phyloP scores from a whole-genome alignment of 208 protist genomes.

The Blastocrithidia nonstop region DNA sequence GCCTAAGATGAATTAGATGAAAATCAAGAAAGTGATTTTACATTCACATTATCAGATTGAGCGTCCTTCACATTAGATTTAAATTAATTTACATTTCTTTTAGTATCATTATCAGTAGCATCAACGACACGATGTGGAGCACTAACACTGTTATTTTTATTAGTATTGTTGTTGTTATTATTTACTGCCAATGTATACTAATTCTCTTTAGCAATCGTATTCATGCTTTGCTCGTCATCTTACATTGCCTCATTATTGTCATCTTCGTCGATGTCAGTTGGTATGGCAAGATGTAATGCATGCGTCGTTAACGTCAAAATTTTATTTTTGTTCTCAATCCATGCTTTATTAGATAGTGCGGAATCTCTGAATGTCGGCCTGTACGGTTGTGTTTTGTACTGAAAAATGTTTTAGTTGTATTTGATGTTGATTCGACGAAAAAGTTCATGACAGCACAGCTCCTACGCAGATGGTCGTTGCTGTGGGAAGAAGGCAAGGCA shows the following conservation, averaged over 20 bases:
- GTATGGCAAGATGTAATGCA: slow-evolving; percentile 13
- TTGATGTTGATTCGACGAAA: slow-evolving; percentile 51
- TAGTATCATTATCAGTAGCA: background rate
- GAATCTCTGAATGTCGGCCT: slow-evolving; percentile 14
- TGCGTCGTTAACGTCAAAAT: slow-evolving; percentile 24
- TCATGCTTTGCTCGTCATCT: slow-evolving; percentile 10
- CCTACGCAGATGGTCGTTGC: slow-evolving; percentile 50
- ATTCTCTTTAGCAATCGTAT: background rate
- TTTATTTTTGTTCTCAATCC: slow-evolving; percentile 36
- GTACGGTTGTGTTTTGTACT: slow-evolving; percentile 27
- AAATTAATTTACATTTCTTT: slow-evolving; percentile 1
- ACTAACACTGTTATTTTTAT: too few relatives aligned
- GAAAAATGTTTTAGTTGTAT: slow-evolving; percentile 51
- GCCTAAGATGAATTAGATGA: background rate
- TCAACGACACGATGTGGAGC: too few relatives aligned
- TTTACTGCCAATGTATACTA: slow-evolving; percentile 1
- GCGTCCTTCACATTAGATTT: slow-evolving; percentile 4
- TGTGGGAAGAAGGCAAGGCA: slow-evolving; percentile 75
- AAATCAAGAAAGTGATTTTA: background rate
- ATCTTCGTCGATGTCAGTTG: slow-evolving; percentile 13
- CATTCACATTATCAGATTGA: background rate
- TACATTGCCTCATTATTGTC: slow-evolving; percentile 3
- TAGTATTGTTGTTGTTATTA: slow-evolving; percentile 1
- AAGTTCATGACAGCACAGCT: slow-evolving; percentile 51
- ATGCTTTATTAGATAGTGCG: slow-evolving; percentile 9